phyloP scores from a whole-genome alignment of 805 yeast genomes.

The Ogataea pignaliae region DNA sequence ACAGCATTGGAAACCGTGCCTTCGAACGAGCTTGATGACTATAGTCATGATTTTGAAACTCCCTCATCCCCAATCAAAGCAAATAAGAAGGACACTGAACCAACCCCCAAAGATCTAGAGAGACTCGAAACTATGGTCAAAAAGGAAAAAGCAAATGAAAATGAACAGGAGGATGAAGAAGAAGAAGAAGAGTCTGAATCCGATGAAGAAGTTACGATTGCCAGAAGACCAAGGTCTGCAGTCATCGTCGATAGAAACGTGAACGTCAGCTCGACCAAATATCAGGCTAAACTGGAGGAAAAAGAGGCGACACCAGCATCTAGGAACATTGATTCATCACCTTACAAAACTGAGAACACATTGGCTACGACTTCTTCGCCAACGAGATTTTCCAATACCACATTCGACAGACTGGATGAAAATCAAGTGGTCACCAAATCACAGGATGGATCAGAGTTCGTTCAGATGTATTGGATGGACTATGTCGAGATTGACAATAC shows the following conservation, averaged over 20 bases:
- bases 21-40: conserved; percentile 13
- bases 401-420: conserved; percentile 31
- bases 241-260: conserved; percentile 37
- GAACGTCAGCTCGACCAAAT: conserved; percentile 34
- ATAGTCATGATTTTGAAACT: conserved; percentile 11
- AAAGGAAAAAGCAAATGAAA: conserved; percentile 2
- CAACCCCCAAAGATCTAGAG: conserved; percentile 5
- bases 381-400: conserved; percentile 18
- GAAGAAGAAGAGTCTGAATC: conserved; percentile 34
- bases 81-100: conserved; percentile 1
- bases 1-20: conserved; percentile 16
- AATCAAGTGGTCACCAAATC: conserved; percentile 29
- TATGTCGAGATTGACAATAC: conserved; percentile 71
- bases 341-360: conserved; percentile 9
- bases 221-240: conserved; percentile 47
- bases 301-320: too few species aligned
- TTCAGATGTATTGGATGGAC: conserved; percentile 88
- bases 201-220: conserved; percentile 56
- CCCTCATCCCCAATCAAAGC: conserved; percentile 31
- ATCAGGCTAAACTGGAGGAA: conserved; percentile 3
- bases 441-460: conserved; percentile 31
- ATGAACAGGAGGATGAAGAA: conserved; percentile 4
- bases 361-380: conserved; percentile 18
- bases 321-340: conserved; percentile 20
- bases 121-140: neutral